Conservation (phyloP, 768 basidiomycete species). For the Nevesoporus exiguus region DNA sequence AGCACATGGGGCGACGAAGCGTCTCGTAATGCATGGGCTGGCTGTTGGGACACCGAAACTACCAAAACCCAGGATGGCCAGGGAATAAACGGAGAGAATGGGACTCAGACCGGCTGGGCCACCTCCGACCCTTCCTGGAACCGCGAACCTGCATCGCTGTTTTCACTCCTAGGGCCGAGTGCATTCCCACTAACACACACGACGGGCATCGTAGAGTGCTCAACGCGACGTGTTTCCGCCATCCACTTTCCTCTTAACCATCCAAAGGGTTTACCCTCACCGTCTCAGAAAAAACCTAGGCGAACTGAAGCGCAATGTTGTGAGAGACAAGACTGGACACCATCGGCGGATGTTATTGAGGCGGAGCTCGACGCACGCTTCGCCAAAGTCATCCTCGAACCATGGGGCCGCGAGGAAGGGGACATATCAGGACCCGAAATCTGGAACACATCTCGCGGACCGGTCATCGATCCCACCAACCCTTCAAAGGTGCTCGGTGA, state of each 20-base stretch:
- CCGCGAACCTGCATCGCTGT: slow-evolving; percentile 27
- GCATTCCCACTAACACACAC: slow-evolving; percentile 58
- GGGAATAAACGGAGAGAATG: slow-evolving; percentile 1
- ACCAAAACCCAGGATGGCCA: slow-evolving; percentile 7
- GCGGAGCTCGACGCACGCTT: slow-evolving; percentile 44
- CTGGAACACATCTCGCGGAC: slow-evolving; percentile 37
- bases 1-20: slow-evolving; percentile 14
- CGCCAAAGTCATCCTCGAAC: slow-evolving; percentile 49
- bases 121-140: slow-evolving; percentile 23
- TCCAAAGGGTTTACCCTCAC: slow-evolving; percentile 1
- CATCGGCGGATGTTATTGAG: slow-evolving; percentile 38
- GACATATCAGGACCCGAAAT: slow-evolving; percentile 38
- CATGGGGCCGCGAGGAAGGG: slow-evolving; percentile 47
- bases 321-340: slow-evolving; percentile 8
- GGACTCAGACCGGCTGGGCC: slow-evolving; percentile 10
- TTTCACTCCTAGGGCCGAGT: slow-evolving; percentile 51
- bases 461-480: slow-evolving; percentile 26
- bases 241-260: slow-evolving; percentile 39
- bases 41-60: slow-evolving; percentile 1
- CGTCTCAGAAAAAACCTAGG: not conserved
- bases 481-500: slow-evolving; percentile 7
- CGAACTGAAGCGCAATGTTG: slow-evolving; percentile 6
- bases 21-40: slow-evolving; percentile 10
- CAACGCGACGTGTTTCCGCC: slow-evolving; percentile 54
- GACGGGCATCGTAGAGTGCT: slow-evolving; percentile 62